phyloP scores from a whole-genome alignment of 1,139 yeast species.

The Yamadazyma aaseri region DNA sequence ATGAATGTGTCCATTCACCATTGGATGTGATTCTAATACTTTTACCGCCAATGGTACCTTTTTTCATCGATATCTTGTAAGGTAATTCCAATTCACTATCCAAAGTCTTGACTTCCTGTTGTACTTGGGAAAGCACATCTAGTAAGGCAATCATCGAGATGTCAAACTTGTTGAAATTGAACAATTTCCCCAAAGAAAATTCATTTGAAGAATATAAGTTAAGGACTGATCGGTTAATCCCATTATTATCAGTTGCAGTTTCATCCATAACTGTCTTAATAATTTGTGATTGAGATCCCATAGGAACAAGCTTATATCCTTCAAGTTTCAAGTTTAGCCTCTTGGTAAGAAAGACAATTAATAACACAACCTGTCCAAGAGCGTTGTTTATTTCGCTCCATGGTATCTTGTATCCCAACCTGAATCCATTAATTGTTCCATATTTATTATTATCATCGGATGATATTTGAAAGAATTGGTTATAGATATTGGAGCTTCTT shows the following conservation, averaged over 20 bases:
- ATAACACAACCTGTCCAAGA: slow-evolving; percentile 75
- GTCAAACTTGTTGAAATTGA: slow-evolving; percentile 70
- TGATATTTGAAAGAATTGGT: slow-evolving; percentile 77
- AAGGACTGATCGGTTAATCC: slow-evolving; percentile 23
- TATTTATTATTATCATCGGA: slow-evolving; percentile 65
- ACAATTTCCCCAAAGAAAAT: slow-evolving; percentile 64
- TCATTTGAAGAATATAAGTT: slow-evolving; percentile 66
- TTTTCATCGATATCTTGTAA: slow-evolving; percentile 48
- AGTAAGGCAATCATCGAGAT: slow-evolving; percentile 74
- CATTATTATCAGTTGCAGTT: slow-evolving; percentile 20
- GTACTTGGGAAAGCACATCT: slow-evolving; percentile 60
- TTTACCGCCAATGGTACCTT: slow-evolving; percentile 74
- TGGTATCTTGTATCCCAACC: slow-evolving; percentile 73
- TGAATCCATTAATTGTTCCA: slow-evolving; percentile 83
- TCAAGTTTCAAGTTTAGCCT: slow-evolving; percentile 55
- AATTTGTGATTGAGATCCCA: slow-evolving; percentile 83
- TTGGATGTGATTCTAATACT: slow-evolving; percentile 72
- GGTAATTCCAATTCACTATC: slow-evolving; percentile 72
- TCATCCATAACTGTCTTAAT: slow-evolving; percentile 42
- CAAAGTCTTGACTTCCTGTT: slow-evolving; percentile 41
- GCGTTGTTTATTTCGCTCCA: slow-evolving; percentile 96
- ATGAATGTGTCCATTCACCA: slow-evolving; percentile 88
- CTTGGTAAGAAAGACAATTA: slow-evolving; percentile 63
- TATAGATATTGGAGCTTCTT: slow-evolving; percentile 75
- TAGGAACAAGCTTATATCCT: slow-evolving; percentile 68